Evolutionary conservation across 164 flowering plant species (phyloP).

Genomic region (Kingdonia uniflora): DNA sequence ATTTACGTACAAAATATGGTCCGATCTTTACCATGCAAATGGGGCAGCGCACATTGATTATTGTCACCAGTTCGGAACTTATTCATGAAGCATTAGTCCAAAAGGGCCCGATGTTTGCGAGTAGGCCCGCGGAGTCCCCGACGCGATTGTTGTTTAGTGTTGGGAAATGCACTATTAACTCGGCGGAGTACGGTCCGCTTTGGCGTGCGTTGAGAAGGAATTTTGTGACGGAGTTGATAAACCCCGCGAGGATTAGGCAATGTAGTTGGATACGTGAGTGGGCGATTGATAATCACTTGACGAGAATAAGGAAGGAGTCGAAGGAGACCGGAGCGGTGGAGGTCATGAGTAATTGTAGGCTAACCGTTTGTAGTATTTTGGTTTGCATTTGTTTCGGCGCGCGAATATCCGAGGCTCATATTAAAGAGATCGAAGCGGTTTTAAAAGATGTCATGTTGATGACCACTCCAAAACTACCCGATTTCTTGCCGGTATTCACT

Average conservation of each 20-base stretch:
- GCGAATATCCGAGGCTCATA: conserved; percentile 35
- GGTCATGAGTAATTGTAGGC: conserved; percentile 69
- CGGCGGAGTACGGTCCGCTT: conserved; percentile 83
- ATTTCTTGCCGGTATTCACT: conserved; percentile 59
- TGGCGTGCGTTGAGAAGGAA: conserved; percentile 75
- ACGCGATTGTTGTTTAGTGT: conserved; percentile 62
- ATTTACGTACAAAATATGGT: conserved; percentile 53
- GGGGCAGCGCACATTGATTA: conserved; percentile 71
- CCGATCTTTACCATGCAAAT: conserved; percentile 91
- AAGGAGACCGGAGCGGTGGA: conserved; percentile 39
- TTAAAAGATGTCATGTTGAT: conserved; percentile 78
- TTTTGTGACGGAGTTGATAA: conserved; percentile 67
- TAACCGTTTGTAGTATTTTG: conserved; percentile 70
- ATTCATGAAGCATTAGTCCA: conserved; percentile 81
- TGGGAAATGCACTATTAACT: conserved; percentile 83
- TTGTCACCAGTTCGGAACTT: conserved; percentile 57
- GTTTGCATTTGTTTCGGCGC: conserved; percentile 79
- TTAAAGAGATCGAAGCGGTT: conserved; percentile 48
- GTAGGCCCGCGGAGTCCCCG: conserved; percentile 77
- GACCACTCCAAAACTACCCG: conserved; percentile 67
- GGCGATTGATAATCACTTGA: conserved; percentile 58
- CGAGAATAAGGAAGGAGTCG: conserved; percentile 33
- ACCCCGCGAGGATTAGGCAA: conserved; percentile 52
- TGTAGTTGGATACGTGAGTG: conserved; percentile 68
- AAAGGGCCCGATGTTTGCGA: conserved; percentile 61